Base-by-base conservation (phyloP, 805 yeast genomes). In the Candida piceae region DNA sequence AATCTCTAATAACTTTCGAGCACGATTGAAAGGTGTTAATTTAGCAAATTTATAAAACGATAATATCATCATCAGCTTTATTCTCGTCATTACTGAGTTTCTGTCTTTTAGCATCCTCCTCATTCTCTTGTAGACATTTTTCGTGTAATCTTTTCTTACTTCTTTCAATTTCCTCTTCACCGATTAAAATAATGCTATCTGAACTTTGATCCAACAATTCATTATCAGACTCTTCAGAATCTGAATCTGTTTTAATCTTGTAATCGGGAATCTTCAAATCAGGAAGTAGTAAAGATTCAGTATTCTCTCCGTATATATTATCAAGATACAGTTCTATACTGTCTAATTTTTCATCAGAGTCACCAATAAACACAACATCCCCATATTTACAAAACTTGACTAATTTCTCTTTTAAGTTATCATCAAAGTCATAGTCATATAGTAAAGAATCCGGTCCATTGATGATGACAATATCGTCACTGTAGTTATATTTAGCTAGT, bases 351-450 rank as follows among this genome's bases (percentile, higher is more conserved):
- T 84, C 96, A 28, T 78, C 80, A 36, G 90, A 96, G 59, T 93
- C 98, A 32, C 81, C 76, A 13, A 93, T 69, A 2, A 81, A 71
- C 12, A 93, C 27, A 16, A 80, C 66, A 16, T 78, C 71, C n/a
- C 90, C 93, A 34, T 66, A 61, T 5, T 45, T 48, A 20, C 88
- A 63, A 8, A 81, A 57, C 1, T 72, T 74, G 1, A 44, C 39
- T 13, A 93, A 60, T 1, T 67, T 55, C 23, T 63, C 66, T 0
- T 62, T 64, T 10, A 68, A 49, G 51, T 90, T 80, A 52, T 89
- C 97, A 34, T 86, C 95, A 57, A 85, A 88, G 52, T 90, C 98
- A 39, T 70, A 70, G 60, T 93, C 98, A 49, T 85, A 86, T 7
- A 93, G 56, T 41, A 93, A 67, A 10, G 56, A 64, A 16, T 82